Evolutionary conservation across 139 green algal species (phyloP).

Genomic region (Chlamydomonas sphaeroides): DNA sequence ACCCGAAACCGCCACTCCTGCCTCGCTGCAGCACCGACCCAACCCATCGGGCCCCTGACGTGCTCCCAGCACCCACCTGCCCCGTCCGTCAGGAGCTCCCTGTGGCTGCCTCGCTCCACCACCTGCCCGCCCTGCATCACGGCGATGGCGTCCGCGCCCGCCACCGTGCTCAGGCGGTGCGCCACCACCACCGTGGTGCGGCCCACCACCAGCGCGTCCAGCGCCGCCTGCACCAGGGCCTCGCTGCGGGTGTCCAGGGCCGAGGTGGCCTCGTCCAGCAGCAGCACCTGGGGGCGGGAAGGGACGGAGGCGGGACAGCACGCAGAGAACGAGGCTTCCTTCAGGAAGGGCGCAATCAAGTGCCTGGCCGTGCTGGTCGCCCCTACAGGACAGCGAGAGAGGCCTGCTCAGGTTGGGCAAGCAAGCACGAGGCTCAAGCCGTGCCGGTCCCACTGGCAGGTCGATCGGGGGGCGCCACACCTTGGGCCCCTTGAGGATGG

Average conservation of each 20-base stretch:
- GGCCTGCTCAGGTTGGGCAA: too few species aligned
- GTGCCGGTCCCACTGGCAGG: too few species aligned
- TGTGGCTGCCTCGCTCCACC: constrained; percentile 74
- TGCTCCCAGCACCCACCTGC: not conserved
- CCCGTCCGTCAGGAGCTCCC: constrained; percentile 49
- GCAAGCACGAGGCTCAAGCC: too few species aligned
- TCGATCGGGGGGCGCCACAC: too few species aligned
- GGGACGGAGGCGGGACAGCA: too few species aligned
- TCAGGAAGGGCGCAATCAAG: too few species aligned
- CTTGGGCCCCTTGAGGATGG: constrained; percentile 84
- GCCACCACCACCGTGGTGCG: constrained; percentile 90
- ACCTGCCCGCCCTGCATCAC: constrained; percentile 70
- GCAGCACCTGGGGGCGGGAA: constrained; percentile 23
- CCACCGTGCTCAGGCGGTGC: constrained; percentile 88
- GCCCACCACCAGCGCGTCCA: constrained; percentile 58
- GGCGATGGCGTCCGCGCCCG: constrained; percentile 86
- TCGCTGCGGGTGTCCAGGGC: constrained; percentile 89
- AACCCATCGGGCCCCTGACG: too few species aligned
- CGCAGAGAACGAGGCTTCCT: too few species aligned
- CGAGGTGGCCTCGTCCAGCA: constrained; percentile 82
- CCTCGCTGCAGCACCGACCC: too few species aligned
- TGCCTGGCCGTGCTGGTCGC: too few species aligned
- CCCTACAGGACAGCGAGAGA: too few species aligned
- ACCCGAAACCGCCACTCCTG: too few species aligned
- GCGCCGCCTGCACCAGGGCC: constrained; percentile 62